Conservation (phyloP, 1,284 basidiomycete species). For the Taiwanofungus camphoratus region DNA sequence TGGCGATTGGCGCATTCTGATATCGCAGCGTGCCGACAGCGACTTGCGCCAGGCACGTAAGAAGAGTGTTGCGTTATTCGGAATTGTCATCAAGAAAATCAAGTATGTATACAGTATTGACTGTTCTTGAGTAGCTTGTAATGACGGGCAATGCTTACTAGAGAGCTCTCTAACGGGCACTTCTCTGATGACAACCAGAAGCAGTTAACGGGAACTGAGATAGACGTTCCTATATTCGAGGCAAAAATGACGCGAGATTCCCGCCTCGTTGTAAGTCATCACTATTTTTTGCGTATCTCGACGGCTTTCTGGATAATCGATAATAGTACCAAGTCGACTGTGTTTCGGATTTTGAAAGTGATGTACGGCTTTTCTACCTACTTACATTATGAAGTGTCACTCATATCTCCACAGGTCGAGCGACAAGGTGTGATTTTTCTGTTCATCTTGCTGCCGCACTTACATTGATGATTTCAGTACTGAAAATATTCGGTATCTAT, state of each 20-base stretch:
- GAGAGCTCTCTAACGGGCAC: constrained; percentile 59
- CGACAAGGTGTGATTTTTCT: constrained; percentile 40
- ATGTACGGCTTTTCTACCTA: constrained; percentile 32
- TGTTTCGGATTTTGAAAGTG: constrained; percentile 41
- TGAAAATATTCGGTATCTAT: constrained; percentile 59
- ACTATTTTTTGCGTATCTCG: background rate
- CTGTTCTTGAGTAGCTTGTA: background rate
- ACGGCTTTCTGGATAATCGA: background rate
- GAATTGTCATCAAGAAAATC: constrained; percentile 54
- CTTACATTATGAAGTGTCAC: background rate
- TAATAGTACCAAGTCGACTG: constrained; percentile 62
- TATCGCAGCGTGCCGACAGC: constrained; percentile 39
- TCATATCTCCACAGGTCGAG: constrained; percentile 32
- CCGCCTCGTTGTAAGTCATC: constrained; percentile 48
- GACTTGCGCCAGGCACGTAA: constrained; percentile 37
- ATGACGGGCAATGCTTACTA: constrained; percentile 26
- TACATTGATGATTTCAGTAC: constrained; percentile 31
- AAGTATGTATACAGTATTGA: constrained; percentile 30
- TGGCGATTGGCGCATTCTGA: constrained; percentile 48
- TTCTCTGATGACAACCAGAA: constrained; percentile 69
- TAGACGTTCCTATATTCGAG: constrained; percentile 53
- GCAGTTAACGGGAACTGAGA: constrained; percentile 40
- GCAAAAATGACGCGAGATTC: constrained; percentile 62
- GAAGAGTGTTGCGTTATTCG: constrained; percentile 37
- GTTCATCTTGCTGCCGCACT: background rate